Conservation (phyloP, 2,329 filamentous ascomycete genomes). For the Diaporthe caulivora region DNA sequence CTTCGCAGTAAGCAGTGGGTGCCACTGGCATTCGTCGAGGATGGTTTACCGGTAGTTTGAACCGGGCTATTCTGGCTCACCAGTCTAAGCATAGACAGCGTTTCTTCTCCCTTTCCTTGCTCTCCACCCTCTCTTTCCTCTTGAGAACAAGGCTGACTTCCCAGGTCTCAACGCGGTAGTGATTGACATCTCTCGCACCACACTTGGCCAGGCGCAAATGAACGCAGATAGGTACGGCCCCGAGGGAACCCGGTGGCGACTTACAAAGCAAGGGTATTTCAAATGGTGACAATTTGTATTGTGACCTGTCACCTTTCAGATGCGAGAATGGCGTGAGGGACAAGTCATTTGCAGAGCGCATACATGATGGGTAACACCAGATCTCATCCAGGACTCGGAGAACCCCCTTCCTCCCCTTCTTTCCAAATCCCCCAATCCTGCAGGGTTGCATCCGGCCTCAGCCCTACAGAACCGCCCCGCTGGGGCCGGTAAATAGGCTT, state of each 20-base stretch:
- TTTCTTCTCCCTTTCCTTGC: not conserved
- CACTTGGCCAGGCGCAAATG: too few species aligned
- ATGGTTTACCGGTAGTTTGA: too few species aligned
- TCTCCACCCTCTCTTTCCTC: not conserved
- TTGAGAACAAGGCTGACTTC: not conserved
- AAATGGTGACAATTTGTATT: not conserved
- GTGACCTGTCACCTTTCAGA: not conserved
- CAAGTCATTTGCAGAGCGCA: not conserved
- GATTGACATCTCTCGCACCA: not conserved
- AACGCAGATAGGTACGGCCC: not conserved
- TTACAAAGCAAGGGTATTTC: too few species aligned
- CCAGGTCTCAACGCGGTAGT: not conserved
- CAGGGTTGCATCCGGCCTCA: conserved; percentile 17
- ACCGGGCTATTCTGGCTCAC: not conserved
- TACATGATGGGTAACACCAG: not conserved
- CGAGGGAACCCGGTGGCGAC: not conserved
- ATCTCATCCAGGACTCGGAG: not conserved
- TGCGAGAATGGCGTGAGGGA: not conserved
- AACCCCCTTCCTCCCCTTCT: too few species aligned
- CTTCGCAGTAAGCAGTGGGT: not conserved
- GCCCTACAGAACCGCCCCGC: conserved; percentile 11
- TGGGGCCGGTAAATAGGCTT: not conserved
- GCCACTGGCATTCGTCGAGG: too few species aligned
- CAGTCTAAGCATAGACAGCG: not conserved
- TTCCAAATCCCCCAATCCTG: not conserved